Conservation (phyloP, 805 yeast species). For the Soucietia sequanensis region DNA sequence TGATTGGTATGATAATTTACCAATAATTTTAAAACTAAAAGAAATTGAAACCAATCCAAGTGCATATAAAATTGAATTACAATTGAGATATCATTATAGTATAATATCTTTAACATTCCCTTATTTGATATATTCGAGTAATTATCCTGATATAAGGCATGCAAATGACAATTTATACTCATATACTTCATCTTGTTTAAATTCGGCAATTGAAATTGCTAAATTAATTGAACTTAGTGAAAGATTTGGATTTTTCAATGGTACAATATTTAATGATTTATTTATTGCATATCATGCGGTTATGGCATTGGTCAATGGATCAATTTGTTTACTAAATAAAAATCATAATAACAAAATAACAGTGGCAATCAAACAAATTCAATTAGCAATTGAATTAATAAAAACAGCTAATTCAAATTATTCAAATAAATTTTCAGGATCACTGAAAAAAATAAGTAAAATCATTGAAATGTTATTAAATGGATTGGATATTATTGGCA, state of each 20-base stretch:
- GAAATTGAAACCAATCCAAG: neutral
- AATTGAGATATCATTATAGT: slow-evolving; percentile 4
- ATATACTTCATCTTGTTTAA: slow-evolving; percentile 21
- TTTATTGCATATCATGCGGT: slow-evolving; percentile 44
- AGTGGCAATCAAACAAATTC: neutral
- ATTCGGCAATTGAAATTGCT: slow-evolving; percentile 38
- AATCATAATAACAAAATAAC: neutral
- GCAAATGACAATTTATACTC: neutral
- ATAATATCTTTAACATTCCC: slow-evolving; percentile 3
- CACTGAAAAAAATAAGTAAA: neutral
- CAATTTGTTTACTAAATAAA: slow-evolving; percentile 23
- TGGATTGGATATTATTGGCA: neutral
- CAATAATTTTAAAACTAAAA: neutral
- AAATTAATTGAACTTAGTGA: slow-evolving; percentile 33
- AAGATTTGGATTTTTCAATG: slow-evolving; percentile 39
- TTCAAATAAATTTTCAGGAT: neutral
- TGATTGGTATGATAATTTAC: neutral
- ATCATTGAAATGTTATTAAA: neutral
- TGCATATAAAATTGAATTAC: neutral
- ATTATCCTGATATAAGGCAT: neutral
- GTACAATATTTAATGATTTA: slow-evolving; percentile 45
- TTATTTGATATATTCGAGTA: slow-evolving; percentile 1
- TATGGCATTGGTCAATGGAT: slow-evolving; percentile 41
- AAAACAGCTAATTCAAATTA: neutral
- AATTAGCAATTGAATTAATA: neutral